Evolutionary conservation across 1,284 basidiomycete genomes (phyloP), one percentile per base, ranked within the genome.

Genomic region (Somion occarium): DNA sequence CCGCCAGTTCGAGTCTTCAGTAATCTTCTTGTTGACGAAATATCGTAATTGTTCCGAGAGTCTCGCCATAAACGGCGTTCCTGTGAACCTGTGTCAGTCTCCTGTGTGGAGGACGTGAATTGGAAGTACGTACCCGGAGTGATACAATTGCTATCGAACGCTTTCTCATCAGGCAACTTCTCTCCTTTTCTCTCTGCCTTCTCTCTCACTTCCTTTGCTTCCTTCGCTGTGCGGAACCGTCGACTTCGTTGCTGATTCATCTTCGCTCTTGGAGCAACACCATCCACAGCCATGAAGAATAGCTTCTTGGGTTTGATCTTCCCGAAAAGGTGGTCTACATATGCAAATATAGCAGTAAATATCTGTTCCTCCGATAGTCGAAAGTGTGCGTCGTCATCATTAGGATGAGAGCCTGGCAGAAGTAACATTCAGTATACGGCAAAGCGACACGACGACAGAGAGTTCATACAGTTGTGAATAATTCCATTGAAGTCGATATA

Each of bases 231-330:
- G 52, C 95, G 78, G 75, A 99, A 99, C 49, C 97, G 85, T 48
- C 97, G 78, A 64, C 89, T 88, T 34, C 94, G 85, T 68, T 99
- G 97, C 68, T 99, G 96, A 69, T 99, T 99, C 97, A 99, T 98
- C 80, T 99, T 99, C 45, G 97, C 97, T 51, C 97, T 80, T 2
- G 97, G 97, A 0, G 97, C 97, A 13, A 98, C 95, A 54, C 97
- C 97, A 68, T 99, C 97, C 45, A 99, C 87, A 24, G 97, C 97
- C 86, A 99, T 95, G 71, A 96, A 98, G 66, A 95, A 94, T 4
- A 95, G 73, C 67, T 98, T 98, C 76, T 92, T 88, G 1, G 97
- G 97, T 69, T 95, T 98, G 61, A 99, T 98, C 75, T 96, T 98
- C 46, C 88, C 82, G 69, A 99, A 99, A 18, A 99, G 76, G 65